A percentile compares a stretch with the other conserved stretches of the same genome.
These are phyloP conservation scores for Irineochytrium annulatum DNA, from an alignment of 192 early-diverging fungal genomes.

Conservation along the genomic window DNA sequence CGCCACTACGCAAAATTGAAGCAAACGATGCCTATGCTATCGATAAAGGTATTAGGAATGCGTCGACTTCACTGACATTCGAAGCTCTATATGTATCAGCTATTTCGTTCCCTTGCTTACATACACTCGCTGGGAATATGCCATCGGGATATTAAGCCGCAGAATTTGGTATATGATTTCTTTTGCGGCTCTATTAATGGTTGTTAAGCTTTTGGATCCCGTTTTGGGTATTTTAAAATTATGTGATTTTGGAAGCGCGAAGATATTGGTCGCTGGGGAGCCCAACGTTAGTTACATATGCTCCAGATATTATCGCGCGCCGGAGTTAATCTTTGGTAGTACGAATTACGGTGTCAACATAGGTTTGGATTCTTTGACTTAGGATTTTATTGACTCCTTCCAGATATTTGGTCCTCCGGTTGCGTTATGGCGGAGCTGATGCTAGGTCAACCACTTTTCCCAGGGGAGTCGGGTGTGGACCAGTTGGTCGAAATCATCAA, in stretches of 20 bases:
- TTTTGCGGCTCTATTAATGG: neutral
- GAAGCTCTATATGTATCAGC: slow-evolving; percentile 95
- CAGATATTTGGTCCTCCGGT: slow-evolving; percentile 92
- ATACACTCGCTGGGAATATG: slow-evolving; percentile 96
- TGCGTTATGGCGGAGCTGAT: slow-evolving; percentile 98
- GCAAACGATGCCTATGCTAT: slow-evolving; percentile 91
- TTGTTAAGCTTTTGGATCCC: slow-evolving; percentile 72
- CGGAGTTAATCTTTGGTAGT: slow-evolving; percentile 95
- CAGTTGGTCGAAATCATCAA: slow-evolving; percentile 99
- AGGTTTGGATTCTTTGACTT: slow-evolving; percentile 25
- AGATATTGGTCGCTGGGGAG: slow-evolving; percentile 91
- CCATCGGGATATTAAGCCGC: slow-evolving; percentile 99
- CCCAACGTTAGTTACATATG: slow-evolving; percentile 99
- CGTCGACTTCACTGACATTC: neutral
- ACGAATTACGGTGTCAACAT: slow-evolving; percentile 84
- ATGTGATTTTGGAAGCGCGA: slow-evolving; percentile 98
- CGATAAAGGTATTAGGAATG: slow-evolving; percentile 63
- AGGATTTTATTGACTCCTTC: slow-evolving; percentile 24
- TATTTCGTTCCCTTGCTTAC: slow-evolving; percentile 95
- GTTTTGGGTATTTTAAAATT: slow-evolving; percentile 89
- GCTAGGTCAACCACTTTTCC: slow-evolving; percentile 91
- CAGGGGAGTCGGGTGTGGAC: slow-evolving; percentile 95
- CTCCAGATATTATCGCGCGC: slow-evolving; percentile 96
- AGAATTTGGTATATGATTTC: slow-evolving; percentile 68
- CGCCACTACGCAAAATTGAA: slow-evolving; percentile 87